Evolutionary conservation across 371 early-diverging fungal species (phyloP), one percentile per base, ranked within the genome.

Genomic region (Mortierella sp.): DNA sequence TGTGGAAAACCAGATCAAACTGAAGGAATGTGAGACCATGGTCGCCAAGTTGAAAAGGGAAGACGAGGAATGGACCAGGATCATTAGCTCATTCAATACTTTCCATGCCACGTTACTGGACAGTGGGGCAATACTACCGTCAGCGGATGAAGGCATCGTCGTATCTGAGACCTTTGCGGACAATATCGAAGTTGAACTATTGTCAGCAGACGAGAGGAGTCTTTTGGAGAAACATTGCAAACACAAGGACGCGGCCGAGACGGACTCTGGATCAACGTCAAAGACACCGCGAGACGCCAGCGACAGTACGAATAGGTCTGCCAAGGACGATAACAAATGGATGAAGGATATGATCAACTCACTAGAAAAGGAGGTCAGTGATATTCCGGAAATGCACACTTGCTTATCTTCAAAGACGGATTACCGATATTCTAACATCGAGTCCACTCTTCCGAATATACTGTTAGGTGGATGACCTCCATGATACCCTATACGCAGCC

Each of bases 51-150:
- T 82, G 5, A 40, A 67, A 16, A 67, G 57, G 39, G 86, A 86
- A 60, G 85, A 83, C 54, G 68, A 69, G 24, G 63, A 65, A 13
- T 83, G 84, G 83, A 74, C 77, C 10, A 29, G 22, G 37, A 44
- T 86, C 22, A 66, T 85, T 24, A 61, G 65, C 10, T 60, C 67
- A 17, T 76, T 69, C 60, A 76, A 74, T 40, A 71, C 57, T 14
- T 71, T 79, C 40, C 79, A 79, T 43, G 79, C 79, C 0, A 46
- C 74, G 17, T 22, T 79, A 14, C 47, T 79, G 60, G 79, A 79
- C 24, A 64, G 12, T 28, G 63, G 60, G 14, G 50, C 60, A 7
- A 29, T 22, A 17, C 19, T 79, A 13, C 79, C 79, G 13, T 61
- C 63, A 5, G 68, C 59, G 0, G 57, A 68, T 21, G 63, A 64